Evolutionary conservation across 202 grass and related monocot species (phyloP).

Genomic region (Digitaria exilis): DNA sequence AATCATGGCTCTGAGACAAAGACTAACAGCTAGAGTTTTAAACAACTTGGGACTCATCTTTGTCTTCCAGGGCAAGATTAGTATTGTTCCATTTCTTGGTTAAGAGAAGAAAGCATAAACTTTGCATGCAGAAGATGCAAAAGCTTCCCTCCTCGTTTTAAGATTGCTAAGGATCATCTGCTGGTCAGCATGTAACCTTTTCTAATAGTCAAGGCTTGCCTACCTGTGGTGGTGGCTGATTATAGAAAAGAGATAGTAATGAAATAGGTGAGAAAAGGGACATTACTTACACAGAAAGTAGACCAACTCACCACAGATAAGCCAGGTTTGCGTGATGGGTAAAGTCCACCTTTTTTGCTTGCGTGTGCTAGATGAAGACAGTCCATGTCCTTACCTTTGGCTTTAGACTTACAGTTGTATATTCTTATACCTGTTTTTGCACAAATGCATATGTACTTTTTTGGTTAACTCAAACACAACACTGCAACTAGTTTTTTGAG

Average conservation of each 20-base stretch:
- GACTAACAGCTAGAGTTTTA: not conserved
- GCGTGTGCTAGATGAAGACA: constrained; percentile 10
- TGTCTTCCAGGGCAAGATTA: constrained; percentile 43
- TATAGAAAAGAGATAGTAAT: not conserved
- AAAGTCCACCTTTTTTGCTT: constrained; percentile 16
- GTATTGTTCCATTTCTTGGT: constrained; percentile 42
- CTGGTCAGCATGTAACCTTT: constrained; percentile 28
- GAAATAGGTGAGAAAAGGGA: constrained; percentile 2
- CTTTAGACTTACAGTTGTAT: constrained; percentile 14
- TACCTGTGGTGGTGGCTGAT: not conserved
- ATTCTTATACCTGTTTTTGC: constrained; percentile 26
- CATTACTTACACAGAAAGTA: not conserved
- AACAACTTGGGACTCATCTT: constrained; percentile 21
- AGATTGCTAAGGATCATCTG: constrained; percentile 19
- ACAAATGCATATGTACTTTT: not conserved
- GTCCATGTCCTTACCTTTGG: not conserved
- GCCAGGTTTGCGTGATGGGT: not conserved
- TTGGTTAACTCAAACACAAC: not conserved
- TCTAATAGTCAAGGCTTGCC: constrained; percentile 13
- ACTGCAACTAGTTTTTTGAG: not conserved
- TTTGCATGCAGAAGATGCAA: constrained; percentile 53
- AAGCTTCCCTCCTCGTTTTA: constrained; percentile 16
- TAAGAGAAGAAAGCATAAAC: constrained; percentile 43
- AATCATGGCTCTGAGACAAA: not conserved
- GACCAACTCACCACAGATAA: constrained; percentile 3